These are phyloP conservation scores for Parietichytrium sp. DNA, from an alignment of 108 stramenopile genomes.

Conservation along the genomic window DNA sequence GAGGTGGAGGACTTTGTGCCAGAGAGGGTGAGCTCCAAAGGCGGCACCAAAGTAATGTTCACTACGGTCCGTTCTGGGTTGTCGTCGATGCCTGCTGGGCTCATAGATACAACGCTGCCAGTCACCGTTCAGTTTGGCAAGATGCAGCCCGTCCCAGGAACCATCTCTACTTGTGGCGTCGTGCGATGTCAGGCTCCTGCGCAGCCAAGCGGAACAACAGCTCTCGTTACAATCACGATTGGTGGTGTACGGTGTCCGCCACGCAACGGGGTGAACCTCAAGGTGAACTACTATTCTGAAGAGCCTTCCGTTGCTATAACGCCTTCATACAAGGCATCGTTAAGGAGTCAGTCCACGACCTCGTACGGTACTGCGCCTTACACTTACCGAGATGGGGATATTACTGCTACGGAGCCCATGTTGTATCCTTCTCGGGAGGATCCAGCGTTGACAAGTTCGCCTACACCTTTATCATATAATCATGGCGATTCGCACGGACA, in stretches of 20 bases:
- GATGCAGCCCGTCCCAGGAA: background rate
- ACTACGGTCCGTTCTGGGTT: background rate
- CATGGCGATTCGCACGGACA: too few species aligned
- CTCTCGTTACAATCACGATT: background rate
- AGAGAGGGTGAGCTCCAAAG: background rate
- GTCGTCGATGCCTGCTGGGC: conserved; percentile 8
- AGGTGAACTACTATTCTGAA: too few species aligned
- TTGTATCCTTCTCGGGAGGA: too few species aligned
- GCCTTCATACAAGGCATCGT: too few species aligned
- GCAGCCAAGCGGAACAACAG: background rate
- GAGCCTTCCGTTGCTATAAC: too few species aligned
- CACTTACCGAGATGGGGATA: too few species aligned
- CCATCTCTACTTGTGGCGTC: background rate
- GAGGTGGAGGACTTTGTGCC: conserved; percentile 5
- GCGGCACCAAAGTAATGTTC: conserved; percentile 1
- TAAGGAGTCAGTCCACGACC: too few species aligned
- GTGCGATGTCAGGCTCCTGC: background rate
- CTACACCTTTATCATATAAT: too few species aligned
- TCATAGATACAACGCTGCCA: background rate
- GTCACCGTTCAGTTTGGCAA: background rate
- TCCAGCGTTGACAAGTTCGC: too few species aligned
- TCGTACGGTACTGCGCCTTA: too few species aligned
- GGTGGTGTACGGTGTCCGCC: background rate
- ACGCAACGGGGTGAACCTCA: too few species aligned
- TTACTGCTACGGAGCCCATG: too few species aligned